phyloP scores from a whole-genome alignment of 768 basidiomycete species.

The Clathrus columnatus region DNA sequence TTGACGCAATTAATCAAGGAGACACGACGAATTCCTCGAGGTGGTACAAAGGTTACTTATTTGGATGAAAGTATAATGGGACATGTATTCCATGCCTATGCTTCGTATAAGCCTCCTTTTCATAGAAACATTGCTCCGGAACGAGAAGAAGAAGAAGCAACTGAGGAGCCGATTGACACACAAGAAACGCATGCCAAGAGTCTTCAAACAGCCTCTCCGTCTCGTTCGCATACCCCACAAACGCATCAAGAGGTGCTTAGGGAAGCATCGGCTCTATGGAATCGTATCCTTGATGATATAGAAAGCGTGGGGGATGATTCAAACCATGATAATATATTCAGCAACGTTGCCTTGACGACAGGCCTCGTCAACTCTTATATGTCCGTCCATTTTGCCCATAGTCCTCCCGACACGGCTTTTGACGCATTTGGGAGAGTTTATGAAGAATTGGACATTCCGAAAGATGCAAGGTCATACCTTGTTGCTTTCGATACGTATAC shows the following conservation, averaged over 20 bases:
- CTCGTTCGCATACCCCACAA: slow-evolving; percentile 49
- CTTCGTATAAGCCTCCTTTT: slow-evolving; percentile 69
- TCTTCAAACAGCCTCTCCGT: not conserved
- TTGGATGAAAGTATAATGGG: slow-evolving; percentile 66
- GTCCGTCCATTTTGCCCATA: slow-evolving; percentile 60
- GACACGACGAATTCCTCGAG: slow-evolving; percentile 3
- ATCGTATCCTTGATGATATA: slow-evolving; percentile 44
- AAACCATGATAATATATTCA: slow-evolving; percentile 32
- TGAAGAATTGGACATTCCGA: slow-evolving; percentile 29
- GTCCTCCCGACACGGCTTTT: slow-evolving; percentile 37
- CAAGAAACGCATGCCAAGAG: slow-evolving; percentile 12
- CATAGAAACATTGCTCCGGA: slow-evolving; percentile 26
- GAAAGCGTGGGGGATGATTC: slow-evolving; percentile 6
- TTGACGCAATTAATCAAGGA: slow-evolving; percentile 70
- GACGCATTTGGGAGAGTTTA: slow-evolving; percentile 47
- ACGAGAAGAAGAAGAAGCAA: not conserved
- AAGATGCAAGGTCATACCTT: slow-evolving; percentile 49
- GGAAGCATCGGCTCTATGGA: slow-evolving; percentile 61
- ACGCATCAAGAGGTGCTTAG: slow-evolving; percentile 59
- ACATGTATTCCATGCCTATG: slow-evolving; percentile 83
- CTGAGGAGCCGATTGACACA: slow-evolving; percentile 3
- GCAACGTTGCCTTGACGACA: slow-evolving; percentile 46
- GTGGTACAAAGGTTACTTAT: not conserved
- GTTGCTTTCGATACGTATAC: slow-evolving; percentile 54
- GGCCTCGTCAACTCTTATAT: slow-evolving; percentile 74